These are phyloP conservation scores for Starmerella vitae DNA, from an alignment of 805 yeast genomes.

Conservation along the genomic window DNA sequence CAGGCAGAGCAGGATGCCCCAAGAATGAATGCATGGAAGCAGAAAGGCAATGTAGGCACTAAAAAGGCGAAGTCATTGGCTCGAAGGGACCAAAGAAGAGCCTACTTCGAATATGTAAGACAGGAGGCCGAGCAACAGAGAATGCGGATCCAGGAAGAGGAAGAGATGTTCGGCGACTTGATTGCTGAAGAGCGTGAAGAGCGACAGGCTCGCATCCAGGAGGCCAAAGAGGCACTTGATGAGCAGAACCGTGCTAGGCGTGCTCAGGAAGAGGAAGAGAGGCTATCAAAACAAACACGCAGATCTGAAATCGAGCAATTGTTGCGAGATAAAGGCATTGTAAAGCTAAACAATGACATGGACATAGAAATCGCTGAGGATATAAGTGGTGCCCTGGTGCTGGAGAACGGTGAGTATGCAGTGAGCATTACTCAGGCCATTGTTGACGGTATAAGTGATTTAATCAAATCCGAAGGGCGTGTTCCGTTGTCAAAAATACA, in stretches of 20 bases:
- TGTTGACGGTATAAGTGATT: slow-evolving; percentile 3
- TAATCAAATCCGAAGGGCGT: slow-evolving; percentile 6
- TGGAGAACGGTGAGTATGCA: slow-evolving; percentile 16
- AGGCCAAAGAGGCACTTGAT: slow-evolving; percentile 18
- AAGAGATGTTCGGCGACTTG: slow-evolving; percentile 25
- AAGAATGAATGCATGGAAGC: slow-evolving; percentile 20
- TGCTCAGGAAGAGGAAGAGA: slow-evolving; percentile 18
- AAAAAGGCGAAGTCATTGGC: slow-evolving; percentile 28
- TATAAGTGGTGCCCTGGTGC: slow-evolving; percentile 15
- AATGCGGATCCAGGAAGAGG: slow-evolving; percentile 18
- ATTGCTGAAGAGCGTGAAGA: slow-evolving; percentile 23
- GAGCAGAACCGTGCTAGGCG: slow-evolving; percentile 17
- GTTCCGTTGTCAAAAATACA: slow-evolving; percentile 1
- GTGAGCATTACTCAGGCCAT: slow-evolving; percentile 11
- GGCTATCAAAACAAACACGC: slow-evolving; percentile 10
- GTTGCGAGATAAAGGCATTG: slow-evolving; percentile 17
- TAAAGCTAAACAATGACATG: slow-evolving; percentile 9
- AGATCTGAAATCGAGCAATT: slow-evolving; percentile 10
- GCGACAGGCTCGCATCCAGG: slow-evolving; percentile 18
- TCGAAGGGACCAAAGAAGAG: slow-evolving; percentile 24
- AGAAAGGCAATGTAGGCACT: slow-evolving; percentile 23
- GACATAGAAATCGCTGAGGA: slow-evolving; percentile 17
- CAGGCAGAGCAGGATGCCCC: slow-evolving; percentile 15
- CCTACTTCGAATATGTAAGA: slow-evolving; percentile 26
- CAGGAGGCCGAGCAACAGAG: slow-evolving; percentile 24